Conservation (phyloP, 495 filamentous ascomycete species). For the Xylaria cubensis region DNA sequence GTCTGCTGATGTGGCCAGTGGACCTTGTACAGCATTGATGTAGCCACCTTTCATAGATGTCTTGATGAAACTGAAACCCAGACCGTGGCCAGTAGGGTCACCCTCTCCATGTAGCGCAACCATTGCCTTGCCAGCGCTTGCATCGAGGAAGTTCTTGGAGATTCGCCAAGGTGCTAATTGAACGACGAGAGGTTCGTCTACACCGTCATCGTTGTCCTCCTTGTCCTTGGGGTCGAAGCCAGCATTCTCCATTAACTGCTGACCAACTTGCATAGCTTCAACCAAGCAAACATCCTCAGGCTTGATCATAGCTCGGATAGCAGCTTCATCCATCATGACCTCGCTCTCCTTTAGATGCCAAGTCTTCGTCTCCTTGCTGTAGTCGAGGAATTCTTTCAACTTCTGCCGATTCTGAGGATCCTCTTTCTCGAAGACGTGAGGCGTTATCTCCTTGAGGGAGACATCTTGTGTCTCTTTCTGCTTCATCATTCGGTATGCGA, state of each 20-base stretch:
- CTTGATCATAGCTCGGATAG: slow-evolving; percentile 83
- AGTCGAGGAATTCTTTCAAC: slow-evolving; percentile 92
- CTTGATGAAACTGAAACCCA: slow-evolving; percentile 93
- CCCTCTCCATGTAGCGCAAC: slow-evolving; percentile 91
- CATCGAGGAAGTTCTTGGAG: slow-evolving; percentile 92
- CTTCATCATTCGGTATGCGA: slow-evolving; percentile 83
- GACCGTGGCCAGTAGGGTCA: slow-evolving; percentile 92
- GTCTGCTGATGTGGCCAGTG: slow-evolving; percentile 80
- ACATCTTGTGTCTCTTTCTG: slow-evolving; percentile 73
- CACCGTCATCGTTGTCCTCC: slow-evolving; percentile 61
- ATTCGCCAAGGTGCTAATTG: slow-evolving; percentile 94
- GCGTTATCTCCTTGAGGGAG: slow-evolving; percentile 78
- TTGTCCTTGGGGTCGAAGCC: slow-evolving; percentile 71
- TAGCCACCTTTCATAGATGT: slow-evolving; percentile 99
- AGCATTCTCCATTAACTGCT: slow-evolving; percentile 78
- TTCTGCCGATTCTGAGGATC: slow-evolving; percentile 96
- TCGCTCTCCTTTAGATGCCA: slow-evolving; percentile 81
- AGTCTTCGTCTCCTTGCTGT: slow-evolving; percentile 80
- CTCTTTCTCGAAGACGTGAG: slow-evolving; percentile 85
- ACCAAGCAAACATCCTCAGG: slow-evolving; percentile 94
- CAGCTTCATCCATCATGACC: slow-evolving; percentile 73
- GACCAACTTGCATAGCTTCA: slow-evolving; percentile 95
- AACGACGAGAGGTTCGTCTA: slow-evolving; percentile 69
- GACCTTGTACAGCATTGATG: slow-evolving; percentile 86
- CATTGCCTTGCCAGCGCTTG: slow-evolving; percentile 96